Percentiles rank a stretch among this genome's conserved stretches.
These are phyloP conservation scores for Daldinia caldariorum DNA, from an alignment of 495 filamentous ascomycete species.

Conservation along the genomic window DNA sequence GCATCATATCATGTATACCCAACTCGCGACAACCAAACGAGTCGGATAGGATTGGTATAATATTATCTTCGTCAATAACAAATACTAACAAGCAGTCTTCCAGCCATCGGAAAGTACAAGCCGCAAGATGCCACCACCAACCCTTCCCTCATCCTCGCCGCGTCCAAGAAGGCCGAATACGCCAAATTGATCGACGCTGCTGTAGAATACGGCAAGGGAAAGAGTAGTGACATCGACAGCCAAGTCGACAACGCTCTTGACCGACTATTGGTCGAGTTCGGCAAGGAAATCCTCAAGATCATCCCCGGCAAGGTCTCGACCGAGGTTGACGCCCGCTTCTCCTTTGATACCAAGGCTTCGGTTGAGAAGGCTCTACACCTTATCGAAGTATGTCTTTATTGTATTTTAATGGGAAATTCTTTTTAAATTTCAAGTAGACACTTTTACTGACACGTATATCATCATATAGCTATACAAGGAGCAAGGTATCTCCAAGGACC, in stretches of 20 bases:
- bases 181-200: constrained; percentile 89
- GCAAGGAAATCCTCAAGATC: constrained; percentile 95
- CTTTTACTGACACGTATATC: constrained; percentile 16
- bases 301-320: constrained; percentile 98
- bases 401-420: too few relatives aligned
- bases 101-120: constrained; percentile 99
- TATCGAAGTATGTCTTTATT: constrained; percentile 74
- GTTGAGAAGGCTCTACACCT: constrained; percentile 97
- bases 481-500: constrained; percentile 89
- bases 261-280: constrained; percentile 95
- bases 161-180: constrained; percentile 98
- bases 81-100: constrained; percentile 41
- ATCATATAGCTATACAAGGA: constrained; percentile 83
- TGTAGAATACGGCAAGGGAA: constrained; percentile 82
- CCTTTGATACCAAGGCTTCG: constrained; percentile 92
- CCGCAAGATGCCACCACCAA: constrained; percentile 99
- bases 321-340: constrained; percentile 96
- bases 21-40: constrained; percentile 4
- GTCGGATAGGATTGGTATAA: neutral
- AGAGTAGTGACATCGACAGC: constrained; percentile 72
- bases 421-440: neutral
- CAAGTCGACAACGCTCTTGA: constrained; percentile 87
- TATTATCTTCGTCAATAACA: constrained; percentile 25
- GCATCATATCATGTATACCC: constrained; percentile 11
- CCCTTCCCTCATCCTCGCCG: constrained; percentile 96